phyloP scores from a whole-genome alignment of 495 filamentous ascomycete genomes.

The Hypomontagnella monticulosa region DNA sequence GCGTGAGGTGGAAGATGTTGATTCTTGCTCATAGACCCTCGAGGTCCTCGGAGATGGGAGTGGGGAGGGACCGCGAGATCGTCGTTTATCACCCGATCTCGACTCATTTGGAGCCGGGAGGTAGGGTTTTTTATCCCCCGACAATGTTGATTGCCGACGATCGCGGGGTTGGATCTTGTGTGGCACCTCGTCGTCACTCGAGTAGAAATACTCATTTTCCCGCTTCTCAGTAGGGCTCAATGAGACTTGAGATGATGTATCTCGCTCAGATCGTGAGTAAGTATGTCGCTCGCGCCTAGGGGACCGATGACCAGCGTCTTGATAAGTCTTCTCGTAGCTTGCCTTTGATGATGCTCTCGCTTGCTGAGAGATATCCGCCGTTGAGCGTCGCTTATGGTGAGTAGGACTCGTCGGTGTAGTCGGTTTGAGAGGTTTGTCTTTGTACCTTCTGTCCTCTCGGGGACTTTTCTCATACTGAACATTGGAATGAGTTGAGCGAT shows the following conservation, averaged over 20 bases:
- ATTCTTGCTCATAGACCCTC: constrained; percentile 37
- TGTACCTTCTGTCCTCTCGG: constrained; percentile 37
- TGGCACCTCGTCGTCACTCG: constrained; percentile 42
- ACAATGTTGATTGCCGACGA: constrained; percentile 28
- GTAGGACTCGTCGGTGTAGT: constrained; percentile 36
- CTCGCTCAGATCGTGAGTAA: constrained; percentile 33
- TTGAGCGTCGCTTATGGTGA: constrained; percentile 39
- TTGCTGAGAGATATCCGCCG: constrained; percentile 37
- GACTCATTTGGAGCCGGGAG: constrained; percentile 22
- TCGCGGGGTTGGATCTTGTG: constrained; percentile 11
- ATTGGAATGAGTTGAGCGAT: constrained; percentile 38
- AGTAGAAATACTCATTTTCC: constrained; percentile 36
- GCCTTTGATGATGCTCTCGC: constrained; percentile 24
- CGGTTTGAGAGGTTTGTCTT: constrained; percentile 30
- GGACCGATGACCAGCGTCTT: constrained; percentile 21
- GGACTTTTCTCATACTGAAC: constrained; percentile 34
- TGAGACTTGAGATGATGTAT: constrained; percentile 34
- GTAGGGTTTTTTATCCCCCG: constrained; percentile 11
- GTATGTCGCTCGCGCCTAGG: constrained; percentile 25
- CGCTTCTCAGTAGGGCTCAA: constrained; percentile 25
- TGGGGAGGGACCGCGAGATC: constrained; percentile 37
- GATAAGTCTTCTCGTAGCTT: constrained; percentile 27
- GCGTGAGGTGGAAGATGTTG: constrained; percentile 41
- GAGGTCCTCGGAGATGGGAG: constrained; percentile 39
- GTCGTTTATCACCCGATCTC: constrained; percentile 27